A percentile compares a stretch with the other conserved stretches of the same genome.
Conservation (phyloP, 1,139 yeast species). For the Lodderomyces elongisporus region DNA sequence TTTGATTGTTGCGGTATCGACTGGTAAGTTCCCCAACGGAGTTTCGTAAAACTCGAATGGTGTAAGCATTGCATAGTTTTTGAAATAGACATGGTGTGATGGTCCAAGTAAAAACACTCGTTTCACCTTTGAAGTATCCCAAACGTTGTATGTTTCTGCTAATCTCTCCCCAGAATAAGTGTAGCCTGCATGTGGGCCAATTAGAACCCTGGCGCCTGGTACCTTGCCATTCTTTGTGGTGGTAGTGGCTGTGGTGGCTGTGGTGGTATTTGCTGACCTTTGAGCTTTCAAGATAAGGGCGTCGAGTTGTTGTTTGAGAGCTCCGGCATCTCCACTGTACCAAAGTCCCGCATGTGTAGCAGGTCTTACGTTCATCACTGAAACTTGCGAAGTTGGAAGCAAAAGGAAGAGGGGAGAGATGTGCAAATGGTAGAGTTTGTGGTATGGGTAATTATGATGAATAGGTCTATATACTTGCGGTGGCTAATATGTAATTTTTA, state of each 20-base stretch:
- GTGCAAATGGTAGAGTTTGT: neutral
- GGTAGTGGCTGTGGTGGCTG: no score
- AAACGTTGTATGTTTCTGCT: slow-evolving; percentile 69
- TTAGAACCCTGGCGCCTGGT: slow-evolving; percentile 57
- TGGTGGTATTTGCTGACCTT: slow-evolving; percentile 9
- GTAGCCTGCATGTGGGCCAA: slow-evolving; percentile 88
- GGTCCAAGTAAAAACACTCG: slow-evolving; percentile 86
- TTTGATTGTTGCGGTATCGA: slow-evolving; percentile 48
- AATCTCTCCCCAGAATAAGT: slow-evolving; percentile 73
- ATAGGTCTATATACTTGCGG: no score
- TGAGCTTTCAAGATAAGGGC: slow-evolving; percentile 28
- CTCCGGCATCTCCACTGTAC: slow-evolving; percentile 53
- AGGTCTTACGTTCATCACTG: slow-evolving; percentile 29
- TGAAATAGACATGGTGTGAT: slow-evolving; percentile 85
- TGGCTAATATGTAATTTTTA: no score
- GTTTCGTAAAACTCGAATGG: slow-evolving; percentile 59
- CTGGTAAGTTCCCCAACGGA: slow-evolving; percentile 71
- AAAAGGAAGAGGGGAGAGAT: slow-evolving; percentile 1
- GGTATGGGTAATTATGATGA: no score
- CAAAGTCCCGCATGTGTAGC: slow-evolving; percentile 91
- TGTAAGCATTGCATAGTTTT: slow-evolving; percentile 53
- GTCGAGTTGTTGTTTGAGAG: slow-evolving; percentile 47
- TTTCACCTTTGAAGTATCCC: slow-evolving; percentile 57
- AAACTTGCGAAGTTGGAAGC: neutral
- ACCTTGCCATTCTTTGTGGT: slow-evolving; percentile 19